phyloP scores from a whole-genome alignment of 768 basidiomycete genomes.

The Leucosporidium scottii region DNA sequence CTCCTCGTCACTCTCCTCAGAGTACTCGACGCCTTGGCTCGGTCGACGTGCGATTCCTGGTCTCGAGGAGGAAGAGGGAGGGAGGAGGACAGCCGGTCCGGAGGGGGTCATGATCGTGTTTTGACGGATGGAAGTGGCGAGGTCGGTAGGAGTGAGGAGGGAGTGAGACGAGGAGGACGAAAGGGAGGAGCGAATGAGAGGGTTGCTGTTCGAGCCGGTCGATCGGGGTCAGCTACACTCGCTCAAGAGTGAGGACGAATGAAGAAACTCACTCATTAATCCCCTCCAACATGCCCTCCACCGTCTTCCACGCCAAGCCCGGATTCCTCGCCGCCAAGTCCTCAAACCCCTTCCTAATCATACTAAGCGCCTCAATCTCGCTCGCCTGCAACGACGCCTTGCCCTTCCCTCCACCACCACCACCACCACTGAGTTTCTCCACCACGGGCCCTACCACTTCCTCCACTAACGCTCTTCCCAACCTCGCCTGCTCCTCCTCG shows the following conservation, averaged over 20 bases:
- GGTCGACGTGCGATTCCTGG: not conserved
- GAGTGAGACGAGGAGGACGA: slow-evolving; percentile 63
- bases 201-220: slow-evolving; percentile 51
- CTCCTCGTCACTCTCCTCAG: slow-evolving; percentile 24
- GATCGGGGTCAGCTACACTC: not conserved
- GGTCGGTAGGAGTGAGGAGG: slow-evolving; percentile 59
- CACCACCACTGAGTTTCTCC: not conserved
- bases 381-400: slow-evolving; percentile 34
- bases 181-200: slow-evolving; percentile 70
- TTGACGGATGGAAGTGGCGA: slow-evolving; percentile 37
- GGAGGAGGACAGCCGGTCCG: slow-evolving; percentile 72
- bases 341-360: slow-evolving; percentile 80
- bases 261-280: slow-evolving; percentile 73
- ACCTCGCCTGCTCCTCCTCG: not conserved
- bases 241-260: not conserved
- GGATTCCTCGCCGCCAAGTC: slow-evolving; percentile 78
- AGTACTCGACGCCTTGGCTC: slow-evolving; percentile 13
- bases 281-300: slow-evolving; percentile 80
- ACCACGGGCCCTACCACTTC: slow-evolving; percentile 55
- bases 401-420: not conserved
- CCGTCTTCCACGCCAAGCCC: slow-evolving; percentile 73
- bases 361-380: slow-evolving; percentile 80
- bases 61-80: slow-evolving; percentile 36
- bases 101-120: slow-evolving; percentile 75
- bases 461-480: slow-evolving; percentile 56